These are phyloP conservation scores for Chalara sp. DNA, from an alignment of 2,329 filamentous ascomycete species.

Conservation along the genomic window DNA sequence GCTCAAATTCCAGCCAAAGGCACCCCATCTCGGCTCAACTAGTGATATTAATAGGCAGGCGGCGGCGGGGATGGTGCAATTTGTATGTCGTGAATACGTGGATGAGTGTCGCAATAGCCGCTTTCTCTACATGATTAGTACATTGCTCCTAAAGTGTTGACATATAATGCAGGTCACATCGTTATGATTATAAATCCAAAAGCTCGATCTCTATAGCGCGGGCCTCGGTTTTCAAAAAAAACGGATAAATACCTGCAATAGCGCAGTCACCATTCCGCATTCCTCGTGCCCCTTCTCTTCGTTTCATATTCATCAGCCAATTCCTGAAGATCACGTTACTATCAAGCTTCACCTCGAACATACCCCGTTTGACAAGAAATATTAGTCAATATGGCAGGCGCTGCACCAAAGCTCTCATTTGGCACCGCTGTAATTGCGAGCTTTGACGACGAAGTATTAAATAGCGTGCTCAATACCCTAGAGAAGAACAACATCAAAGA, in stretches of 20 bases:
- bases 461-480: constrained; percentile 11
- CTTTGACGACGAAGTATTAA: background rate
- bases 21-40: too few species aligned
- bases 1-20: too few species aligned
- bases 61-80: too few species aligned
- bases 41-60: too few species aligned
- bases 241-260: background rate
- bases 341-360: background rate
- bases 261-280: background rate
- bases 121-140: too few species aligned
- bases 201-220: too few species aligned
- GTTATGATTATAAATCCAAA: too few species aligned
- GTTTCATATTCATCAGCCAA: background rate
- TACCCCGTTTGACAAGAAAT: background rate
- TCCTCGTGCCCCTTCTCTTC: background rate
- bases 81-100: too few species aligned
- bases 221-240: background rate
- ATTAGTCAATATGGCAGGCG: constrained; percentile 3
- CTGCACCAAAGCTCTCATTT: constrained; percentile 9
- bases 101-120: too few species aligned
- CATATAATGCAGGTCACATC: too few species aligned
- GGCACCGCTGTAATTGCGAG: constrained; percentile 9
- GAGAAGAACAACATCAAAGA: constrained; percentile 17
- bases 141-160: too few species aligned
- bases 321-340: background rate